Conservation (phyloP, 441 rosid genomes). For the Dalechampia spathulata region DNA sequence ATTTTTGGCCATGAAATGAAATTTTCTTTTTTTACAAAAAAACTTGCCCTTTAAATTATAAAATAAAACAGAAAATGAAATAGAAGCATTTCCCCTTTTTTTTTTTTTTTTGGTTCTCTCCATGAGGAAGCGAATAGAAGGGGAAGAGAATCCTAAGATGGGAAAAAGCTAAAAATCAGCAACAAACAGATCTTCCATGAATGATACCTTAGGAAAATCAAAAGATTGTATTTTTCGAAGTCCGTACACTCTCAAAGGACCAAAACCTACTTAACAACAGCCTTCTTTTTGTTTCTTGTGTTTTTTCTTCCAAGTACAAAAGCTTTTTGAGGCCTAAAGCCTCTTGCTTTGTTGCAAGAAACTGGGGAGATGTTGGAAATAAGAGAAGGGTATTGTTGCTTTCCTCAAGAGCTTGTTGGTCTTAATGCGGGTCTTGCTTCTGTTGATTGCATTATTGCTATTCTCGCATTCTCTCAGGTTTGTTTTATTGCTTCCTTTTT, state of each 20-base stretch:
- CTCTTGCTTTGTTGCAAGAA: not conserved
- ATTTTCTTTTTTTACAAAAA: too few relatives aligned
- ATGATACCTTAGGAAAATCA: slow-evolving; percentile 23
- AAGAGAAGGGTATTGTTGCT: slow-evolving; percentile 30
- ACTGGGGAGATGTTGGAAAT: slow-evolving; percentile 22
- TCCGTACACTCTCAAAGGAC: slow-evolving; percentile 14
- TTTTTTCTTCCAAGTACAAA: too few relatives aligned
- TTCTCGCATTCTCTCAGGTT: slow-evolving; percentile 52
- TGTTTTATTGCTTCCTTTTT: slow-evolving; percentile 2
- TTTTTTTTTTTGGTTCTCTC: not conserved
- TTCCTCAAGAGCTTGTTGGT: slow-evolving; percentile 27
- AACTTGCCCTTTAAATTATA: not conserved
- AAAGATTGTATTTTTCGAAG: slow-evolving; percentile 14
- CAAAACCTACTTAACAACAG: slow-evolving; percentile 8
- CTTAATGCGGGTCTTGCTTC: slow-evolving; percentile 42
- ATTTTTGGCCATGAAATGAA: not conserved
- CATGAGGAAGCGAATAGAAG: not conserved
- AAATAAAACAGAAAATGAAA: too few relatives aligned
- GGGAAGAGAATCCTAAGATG: slow-evolving; percentile 8
- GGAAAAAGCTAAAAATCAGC: slow-evolving; percentile 15
- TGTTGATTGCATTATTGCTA: slow-evolving; percentile 40
- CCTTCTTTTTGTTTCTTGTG: not conserved
- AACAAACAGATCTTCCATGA: slow-evolving; percentile 28
- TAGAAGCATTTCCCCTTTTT: not conserved
- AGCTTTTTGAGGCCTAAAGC: too few relatives aligned